A percentile compares a stretch with the other conserved stretches of the same genome.
phyloP scores from a whole-genome alignment of 257 asterid genomes.

The Catharanthus roseus region DNA sequence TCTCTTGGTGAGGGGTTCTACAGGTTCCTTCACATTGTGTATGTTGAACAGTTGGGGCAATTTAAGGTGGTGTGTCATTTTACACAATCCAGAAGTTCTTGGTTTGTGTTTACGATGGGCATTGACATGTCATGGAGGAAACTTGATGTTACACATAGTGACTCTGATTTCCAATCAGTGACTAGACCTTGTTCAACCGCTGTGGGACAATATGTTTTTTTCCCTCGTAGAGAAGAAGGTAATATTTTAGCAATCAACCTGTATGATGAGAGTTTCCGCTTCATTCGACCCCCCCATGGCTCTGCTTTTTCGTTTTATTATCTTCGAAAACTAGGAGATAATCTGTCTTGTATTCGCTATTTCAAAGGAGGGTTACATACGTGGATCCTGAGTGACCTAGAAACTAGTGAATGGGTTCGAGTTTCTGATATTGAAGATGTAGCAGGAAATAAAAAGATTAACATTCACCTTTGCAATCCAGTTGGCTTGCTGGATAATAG shows the following conservation, averaged over 20 bases:
- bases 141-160: not conserved
- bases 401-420: not conserved
- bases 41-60: not conserved
- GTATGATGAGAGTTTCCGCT: not conserved
- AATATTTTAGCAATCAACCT: not conserved
- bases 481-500: slow-evolving; percentile 11
- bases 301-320: not conserved
- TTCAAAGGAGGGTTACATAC: not conserved
- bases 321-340: not conserved
- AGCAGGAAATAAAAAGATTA: too few species aligned
- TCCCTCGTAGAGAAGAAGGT: not conserved
- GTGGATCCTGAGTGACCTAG: not conserved
- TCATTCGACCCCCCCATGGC: not conserved
- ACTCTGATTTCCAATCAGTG: too few species aligned
- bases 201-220: slow-evolving; percentile 5
- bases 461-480: not conserved
- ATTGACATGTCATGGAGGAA: slow-evolving; percentile 7
- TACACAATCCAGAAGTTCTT: not conserved
- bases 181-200: not conserved
- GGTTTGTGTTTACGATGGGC: slow-evolving; percentile 2
- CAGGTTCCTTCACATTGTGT: not conserved
- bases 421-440: too few species aligned
- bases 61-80: not conserved
- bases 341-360: not conserved
- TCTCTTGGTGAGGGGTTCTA: not conserved